A percentile compares a stretch with the other conserved stretches of the same genome.
Evolutionary conservation across 495 filamentous ascomycete genomes (phyloP).

Genomic region (Articulospora tetracladia): DNA sequence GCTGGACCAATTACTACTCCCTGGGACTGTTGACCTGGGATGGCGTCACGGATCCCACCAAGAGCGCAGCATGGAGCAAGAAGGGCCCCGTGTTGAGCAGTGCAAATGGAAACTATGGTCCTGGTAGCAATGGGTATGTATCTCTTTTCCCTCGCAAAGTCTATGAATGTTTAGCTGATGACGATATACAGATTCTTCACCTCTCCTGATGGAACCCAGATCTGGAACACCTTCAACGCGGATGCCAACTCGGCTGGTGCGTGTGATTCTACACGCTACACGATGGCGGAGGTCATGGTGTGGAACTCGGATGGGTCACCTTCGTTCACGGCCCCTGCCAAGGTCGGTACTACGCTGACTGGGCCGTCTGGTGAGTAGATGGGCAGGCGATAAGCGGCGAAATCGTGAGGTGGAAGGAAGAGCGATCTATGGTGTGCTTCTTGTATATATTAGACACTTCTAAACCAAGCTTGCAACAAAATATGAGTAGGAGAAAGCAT

Average conservation of each 20-base stretch:
- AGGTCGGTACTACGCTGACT: neutral
- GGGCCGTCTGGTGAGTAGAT: neutral
- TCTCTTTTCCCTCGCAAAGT: neutral
- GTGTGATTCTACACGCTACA: conserved; percentile 45
- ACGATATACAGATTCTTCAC: conserved; percentile 35
- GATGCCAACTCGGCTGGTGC: conserved; percentile 35
- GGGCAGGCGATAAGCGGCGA: too few relatives aligned
- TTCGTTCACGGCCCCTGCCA: neutral
- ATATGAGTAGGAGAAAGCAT: too few relatives aligned
- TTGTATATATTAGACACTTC: too few relatives aligned
- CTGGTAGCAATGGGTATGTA: conserved; percentile 42
- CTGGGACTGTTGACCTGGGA: conserved; percentile 45
- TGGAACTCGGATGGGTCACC: conserved; percentile 33
- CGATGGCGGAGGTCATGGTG: conserved; percentile 29
- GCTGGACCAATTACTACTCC: conserved; percentile 48
- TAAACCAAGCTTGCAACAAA: too few relatives aligned
- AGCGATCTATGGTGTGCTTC: too few relatives aligned
- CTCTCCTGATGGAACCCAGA: conserved; percentile 43
- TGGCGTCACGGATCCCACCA: conserved; percentile 31
- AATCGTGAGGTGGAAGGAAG: too few relatives aligned
- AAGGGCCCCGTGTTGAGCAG: conserved; percentile 28
- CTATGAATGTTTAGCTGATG: neutral
- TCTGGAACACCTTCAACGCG: conserved; percentile 50
- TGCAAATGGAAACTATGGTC: conserved; percentile 48
- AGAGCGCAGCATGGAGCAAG: conserved; percentile 42